phyloP scores from a whole-genome alignment of 176 grass and related monocot genomes.

The Saccharum officinarum region DNA sequence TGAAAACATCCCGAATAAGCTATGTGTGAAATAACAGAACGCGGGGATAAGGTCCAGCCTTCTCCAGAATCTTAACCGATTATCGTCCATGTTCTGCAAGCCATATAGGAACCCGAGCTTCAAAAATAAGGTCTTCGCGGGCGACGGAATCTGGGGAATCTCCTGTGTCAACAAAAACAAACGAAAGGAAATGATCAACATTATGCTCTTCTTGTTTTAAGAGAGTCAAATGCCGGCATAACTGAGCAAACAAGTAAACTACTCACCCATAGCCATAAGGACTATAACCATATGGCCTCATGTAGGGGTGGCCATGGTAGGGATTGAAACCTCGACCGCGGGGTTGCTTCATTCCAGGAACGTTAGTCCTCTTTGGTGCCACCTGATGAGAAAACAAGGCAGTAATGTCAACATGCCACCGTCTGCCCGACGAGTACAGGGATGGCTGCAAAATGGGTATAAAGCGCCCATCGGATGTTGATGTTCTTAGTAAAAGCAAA shows the following conservation, averaged over 20 bases:
- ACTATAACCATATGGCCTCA: constrained; percentile 62
- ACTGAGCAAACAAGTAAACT: not conserved
- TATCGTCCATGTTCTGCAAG: not conserved
- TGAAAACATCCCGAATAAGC: not conserved
- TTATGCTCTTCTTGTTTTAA: not conserved
- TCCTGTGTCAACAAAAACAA: constrained; percentile 33
- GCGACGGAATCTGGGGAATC: constrained; percentile 65
- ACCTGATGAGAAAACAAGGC: constrained; percentile 43
- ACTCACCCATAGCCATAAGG: constrained; percentile 77
- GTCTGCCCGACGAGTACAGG: not conserved
- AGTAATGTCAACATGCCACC: constrained; percentile 1
- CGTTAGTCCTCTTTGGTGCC: constrained; percentile 69
- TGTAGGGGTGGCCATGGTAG: constrained; percentile 58
- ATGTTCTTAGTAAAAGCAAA: not conserved
- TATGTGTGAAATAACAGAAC: constrained; percentile 12
- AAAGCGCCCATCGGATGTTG: not conserved
- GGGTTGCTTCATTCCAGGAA: constrained; percentile 76
- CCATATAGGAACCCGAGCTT: not conserved
- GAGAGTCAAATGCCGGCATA: not conserved
- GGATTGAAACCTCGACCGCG: constrained; percentile 62
- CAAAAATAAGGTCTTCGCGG: constrained; percentile 58
- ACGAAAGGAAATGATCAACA: not conserved
- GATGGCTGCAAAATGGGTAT: not conserved
- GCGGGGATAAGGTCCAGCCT: not conserved
- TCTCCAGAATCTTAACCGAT: not conserved